Base-by-base conservation (phyloP, 495 filamentous ascomycete genomes). In the Acidiella bohemica region DNA sequence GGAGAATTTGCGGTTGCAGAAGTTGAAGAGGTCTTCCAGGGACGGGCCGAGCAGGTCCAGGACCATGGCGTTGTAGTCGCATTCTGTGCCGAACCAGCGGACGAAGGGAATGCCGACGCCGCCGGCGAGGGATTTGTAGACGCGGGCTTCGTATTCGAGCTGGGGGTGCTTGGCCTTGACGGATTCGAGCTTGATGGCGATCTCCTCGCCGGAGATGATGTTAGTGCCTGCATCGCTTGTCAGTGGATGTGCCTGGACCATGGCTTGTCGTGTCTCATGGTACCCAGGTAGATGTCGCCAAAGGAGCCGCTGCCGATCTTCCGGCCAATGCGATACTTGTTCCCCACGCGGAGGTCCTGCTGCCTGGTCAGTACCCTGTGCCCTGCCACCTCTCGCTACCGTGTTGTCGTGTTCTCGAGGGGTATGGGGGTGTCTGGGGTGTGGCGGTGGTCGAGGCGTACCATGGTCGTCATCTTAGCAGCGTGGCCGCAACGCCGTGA, bases 41-140 rank as follows among this genome's bases (percentile, higher is more conserved):
- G 84, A 93, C 43, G 92, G 92, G 36, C 92, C 92, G 27, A 99
- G 82, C 13, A 99, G 76, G 56, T 99, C 92, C 49, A 99, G 80
- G 34, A 99, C 92, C 92, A 99, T 99, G 55, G 92, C 92, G 66
- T 99, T 96, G 75, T 99, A 99, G 67, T 99, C 92, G 64, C 92
- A 99, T 65, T 99, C 92, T 41, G 92, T 99, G 47, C 92, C 92
- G 65, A 96, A 99, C 92, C 92, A 99, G 60, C 92, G 84, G 51
- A 99, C 92, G 55, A 99, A 99, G 28, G 92, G 92, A 46, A 99
- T 99, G 39, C 92, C 92, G 50, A 99, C 92, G 62, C 92, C 92
- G 48, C 92, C 92, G 36, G 92, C 92, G 42, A 99, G 81, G 17
- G 86, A 93, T 67, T 99, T 99, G 79, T 99, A 99, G 58, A 99